Percentiles rank a stretch among this genome's conserved stretches.
These are phyloP conservation scores for Saraca asoca DNA, from an alignment of 331 rosid genomes.

Conservation along the genomic window DNA sequence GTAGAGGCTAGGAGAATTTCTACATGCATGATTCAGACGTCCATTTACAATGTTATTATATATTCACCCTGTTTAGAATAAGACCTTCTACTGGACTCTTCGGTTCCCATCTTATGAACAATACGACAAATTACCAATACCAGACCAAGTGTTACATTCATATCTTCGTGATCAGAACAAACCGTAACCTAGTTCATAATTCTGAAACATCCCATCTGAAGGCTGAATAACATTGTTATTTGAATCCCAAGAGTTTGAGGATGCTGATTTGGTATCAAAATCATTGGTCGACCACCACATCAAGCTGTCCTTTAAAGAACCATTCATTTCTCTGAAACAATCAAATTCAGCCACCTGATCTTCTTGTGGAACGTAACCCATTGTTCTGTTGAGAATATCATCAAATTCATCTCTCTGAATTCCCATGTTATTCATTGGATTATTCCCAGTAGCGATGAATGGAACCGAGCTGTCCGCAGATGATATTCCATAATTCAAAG, in stretches of 20 bases:
- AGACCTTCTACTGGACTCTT: no score
- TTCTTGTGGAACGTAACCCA: conserved; percentile 32
- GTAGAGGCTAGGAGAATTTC: no score
- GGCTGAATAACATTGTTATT: conserved; percentile 55
- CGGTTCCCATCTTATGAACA: no score
- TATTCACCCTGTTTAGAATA: no score
- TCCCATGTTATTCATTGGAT: conserved; percentile 30
- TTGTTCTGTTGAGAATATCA: conserved; percentile 53
- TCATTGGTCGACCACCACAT: conserved; percentile 73
- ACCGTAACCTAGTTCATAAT: conserved; percentile 53
- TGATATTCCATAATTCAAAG: conserved; percentile 32
- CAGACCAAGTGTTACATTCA: no score
- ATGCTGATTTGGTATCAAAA: conserved; percentile 59
- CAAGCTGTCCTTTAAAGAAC: conserved; percentile 51
- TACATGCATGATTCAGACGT: no score
- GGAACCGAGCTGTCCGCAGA: conserved; percentile 23
- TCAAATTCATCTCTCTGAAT: conserved; percentile 55
- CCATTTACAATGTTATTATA: no score
- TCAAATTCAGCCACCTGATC: conserved; percentile 55
- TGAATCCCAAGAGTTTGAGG: conserved; percentile 79
- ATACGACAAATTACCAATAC: no score
- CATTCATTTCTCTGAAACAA: conserved; percentile 65
- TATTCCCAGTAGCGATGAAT: conserved; percentile 27
- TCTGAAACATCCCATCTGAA: conserved; percentile 60
- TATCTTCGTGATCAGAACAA: no score